These are phyloP conservation scores for Daldinia concentrica DNA, from an alignment of 495 filamentous ascomycete genomes.

Conservation along the genomic window DNA sequence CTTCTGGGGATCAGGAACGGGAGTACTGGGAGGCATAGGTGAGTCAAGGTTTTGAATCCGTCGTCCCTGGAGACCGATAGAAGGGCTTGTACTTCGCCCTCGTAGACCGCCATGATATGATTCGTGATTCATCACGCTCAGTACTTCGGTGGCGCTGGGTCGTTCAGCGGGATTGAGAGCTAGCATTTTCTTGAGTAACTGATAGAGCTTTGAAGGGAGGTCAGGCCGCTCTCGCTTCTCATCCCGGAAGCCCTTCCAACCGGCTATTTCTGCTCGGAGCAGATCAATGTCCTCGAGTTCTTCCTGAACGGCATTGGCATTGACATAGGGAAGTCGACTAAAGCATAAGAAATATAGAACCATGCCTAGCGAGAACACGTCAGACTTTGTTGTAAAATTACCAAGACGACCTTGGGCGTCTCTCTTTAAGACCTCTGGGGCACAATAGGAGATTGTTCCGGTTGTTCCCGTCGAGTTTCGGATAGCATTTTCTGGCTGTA, in stretches of 20 bases:
- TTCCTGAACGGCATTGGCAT: slow-evolving; percentile 85
- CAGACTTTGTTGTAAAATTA: slow-evolving; percentile 94
- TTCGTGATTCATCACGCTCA: slow-evolving; percentile 81
- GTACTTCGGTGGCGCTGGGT: slow-evolving; percentile 86
- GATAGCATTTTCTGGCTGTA: slow-evolving; percentile 79
- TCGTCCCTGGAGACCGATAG: slow-evolving; percentile 55
- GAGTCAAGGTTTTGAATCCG: slow-evolving; percentile 68
- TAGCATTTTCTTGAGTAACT: slow-evolving; percentile 80
- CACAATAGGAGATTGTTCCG: slow-evolving; percentile 97
- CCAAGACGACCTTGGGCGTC: slow-evolving; percentile 77
- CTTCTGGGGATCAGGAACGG: slow-evolving; percentile 54
- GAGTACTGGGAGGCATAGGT: slow-evolving; percentile 57
- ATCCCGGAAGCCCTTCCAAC: slow-evolving; percentile 87
- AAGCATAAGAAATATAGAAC: slow-evolving; percentile 98
- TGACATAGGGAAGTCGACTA: slow-evolving; percentile 82
- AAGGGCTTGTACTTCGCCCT: slow-evolving; percentile 48
- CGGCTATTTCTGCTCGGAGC: slow-evolving; percentile 84
- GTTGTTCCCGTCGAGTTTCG: slow-evolving; percentile 92
- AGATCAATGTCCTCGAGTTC: slow-evolving; percentile 93
- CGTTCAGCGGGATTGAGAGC: slow-evolving; percentile 78
- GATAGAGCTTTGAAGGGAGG: slow-evolving; percentile 86
- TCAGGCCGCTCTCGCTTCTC: slow-evolving; percentile 77
- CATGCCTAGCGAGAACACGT: slow-evolving; percentile 97
- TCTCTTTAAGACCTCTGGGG: slow-evolving; percentile 85
- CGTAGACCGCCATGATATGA: slow-evolving; percentile 51